These are phyloP conservation scores for Ganoderma lucidum DNA, from an alignment of 1,284 basidiomycete species.

Conservation along the genomic window DNA sequence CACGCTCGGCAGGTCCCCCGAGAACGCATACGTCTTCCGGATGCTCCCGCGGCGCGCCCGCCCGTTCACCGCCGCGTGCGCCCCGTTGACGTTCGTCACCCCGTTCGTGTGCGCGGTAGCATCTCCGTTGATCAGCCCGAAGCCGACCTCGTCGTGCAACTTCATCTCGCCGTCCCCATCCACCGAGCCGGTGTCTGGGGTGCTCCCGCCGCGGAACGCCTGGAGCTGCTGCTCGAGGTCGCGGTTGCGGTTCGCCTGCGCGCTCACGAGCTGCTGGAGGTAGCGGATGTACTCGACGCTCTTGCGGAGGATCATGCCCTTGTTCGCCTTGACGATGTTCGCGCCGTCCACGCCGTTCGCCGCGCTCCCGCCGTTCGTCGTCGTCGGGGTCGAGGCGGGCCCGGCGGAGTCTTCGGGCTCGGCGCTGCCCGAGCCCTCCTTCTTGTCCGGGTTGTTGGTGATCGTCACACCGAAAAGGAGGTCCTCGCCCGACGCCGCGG, in stretches of 20 bases:
- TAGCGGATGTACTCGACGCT: constrained; percentile 90
- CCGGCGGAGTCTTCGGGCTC: constrained; percentile 35
- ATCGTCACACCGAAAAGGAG: constrained; percentile 39
- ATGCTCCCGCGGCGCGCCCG: constrained; percentile 30
- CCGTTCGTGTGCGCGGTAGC: constrained; percentile 11
- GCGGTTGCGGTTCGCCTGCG: constrained; percentile 77
- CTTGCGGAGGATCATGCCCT: constrained; percentile 89
- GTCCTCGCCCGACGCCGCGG: constrained; percentile 40
- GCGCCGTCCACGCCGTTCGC: constrained; percentile 34
- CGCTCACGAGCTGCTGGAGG: constrained; percentile 83
- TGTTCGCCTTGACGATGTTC: constrained; percentile 81
- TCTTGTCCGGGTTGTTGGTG: constrained; percentile 34
- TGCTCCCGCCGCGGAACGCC: constrained; percentile 45
- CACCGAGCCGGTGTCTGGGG: constrained; percentile 18
- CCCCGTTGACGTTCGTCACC: not conserved
- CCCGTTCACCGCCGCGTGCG: constrained; percentile 10
- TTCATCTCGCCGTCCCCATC: constrained; percentile 40
- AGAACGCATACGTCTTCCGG: constrained; percentile 35
- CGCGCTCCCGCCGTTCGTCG: constrained; percentile 33
- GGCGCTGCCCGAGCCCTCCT: constrained; percentile 32
- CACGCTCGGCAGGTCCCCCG: constrained; percentile 42
- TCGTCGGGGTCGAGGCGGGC: constrained; percentile 29
- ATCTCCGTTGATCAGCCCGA: constrained; percentile 30
- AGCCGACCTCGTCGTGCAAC: constrained; percentile 43
- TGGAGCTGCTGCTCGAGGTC: constrained; percentile 77